phyloP scores from a whole-genome alignment of 352 stramenopile species.

The Phytophthora hibernalis region DNA sequence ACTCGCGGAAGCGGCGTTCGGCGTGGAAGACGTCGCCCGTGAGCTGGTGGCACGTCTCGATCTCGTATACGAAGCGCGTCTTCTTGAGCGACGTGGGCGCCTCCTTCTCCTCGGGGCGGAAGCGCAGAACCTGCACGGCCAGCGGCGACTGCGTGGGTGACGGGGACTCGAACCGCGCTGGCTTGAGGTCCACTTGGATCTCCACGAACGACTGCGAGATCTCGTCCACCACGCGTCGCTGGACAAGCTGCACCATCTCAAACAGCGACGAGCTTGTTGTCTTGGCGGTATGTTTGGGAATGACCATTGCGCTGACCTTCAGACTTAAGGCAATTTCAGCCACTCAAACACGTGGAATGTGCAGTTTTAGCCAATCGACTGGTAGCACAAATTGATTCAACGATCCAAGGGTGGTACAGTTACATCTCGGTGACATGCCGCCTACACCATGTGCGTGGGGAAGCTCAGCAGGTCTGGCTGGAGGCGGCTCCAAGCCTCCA shows the following conservation, averaged over 20 bases:
- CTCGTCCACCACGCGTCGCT: slow-evolving; percentile 12
- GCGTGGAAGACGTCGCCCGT: slow-evolving; percentile 64
- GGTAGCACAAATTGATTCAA: slow-evolving; percentile 3
- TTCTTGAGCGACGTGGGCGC: slow-evolving; percentile 55
- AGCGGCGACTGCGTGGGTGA: slow-evolving; percentile 30
- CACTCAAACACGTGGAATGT: slow-evolving; percentile 14
- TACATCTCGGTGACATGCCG: no score
- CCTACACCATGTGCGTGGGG: slow-evolving; percentile 40
- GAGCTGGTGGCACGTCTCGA: slow-evolving; percentile 71
- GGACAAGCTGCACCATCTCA: slow-evolving; percentile 32
- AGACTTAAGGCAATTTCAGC: slow-evolving; percentile 10
- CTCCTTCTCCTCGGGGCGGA: slow-evolving; percentile 63
- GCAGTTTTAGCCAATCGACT: slow-evolving; percentile 28
- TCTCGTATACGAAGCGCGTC: slow-evolving; percentile 77
- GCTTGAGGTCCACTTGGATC: slow-evolving; percentile 31
- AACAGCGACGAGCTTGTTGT: slow-evolving; percentile 6
- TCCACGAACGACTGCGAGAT: slow-evolving; percentile 30
- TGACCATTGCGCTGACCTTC: slow-evolving; percentile 14
- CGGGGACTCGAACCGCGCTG: slow-evolving; percentile 6
- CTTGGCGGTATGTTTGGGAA: slow-evolving; percentile 22
- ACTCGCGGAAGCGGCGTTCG: slow-evolving; percentile 70
- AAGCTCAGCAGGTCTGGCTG: slow-evolving; percentile 75
- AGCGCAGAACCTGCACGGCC: slow-evolving; percentile 65
- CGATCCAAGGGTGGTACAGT: no score
- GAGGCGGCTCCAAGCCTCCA: slow-evolving; percentile 72